Evolutionary conservation across 176 grass and related monocot species (phyloP), one percentile per base, ranked within the genome.

Genomic region (Melocanna baccifera): DNA sequence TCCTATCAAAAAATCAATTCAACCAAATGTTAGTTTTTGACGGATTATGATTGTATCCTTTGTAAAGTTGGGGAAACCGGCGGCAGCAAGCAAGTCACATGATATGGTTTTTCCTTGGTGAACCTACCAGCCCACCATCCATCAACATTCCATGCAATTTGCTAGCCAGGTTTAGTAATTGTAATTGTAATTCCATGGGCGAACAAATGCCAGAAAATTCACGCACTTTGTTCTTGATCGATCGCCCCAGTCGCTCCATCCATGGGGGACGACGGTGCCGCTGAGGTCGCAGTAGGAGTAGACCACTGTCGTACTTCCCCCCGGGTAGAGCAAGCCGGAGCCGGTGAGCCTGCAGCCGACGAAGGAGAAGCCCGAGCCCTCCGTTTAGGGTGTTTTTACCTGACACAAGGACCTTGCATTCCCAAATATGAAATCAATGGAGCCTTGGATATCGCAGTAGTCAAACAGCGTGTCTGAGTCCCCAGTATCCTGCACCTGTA

Each of bases 371-470:
- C 96, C 96, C 0, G 89, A 92, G 40, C 94, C 84, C 42, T 99
- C 93, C 40, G 62, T 28, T 14, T 62, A 12, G 36, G 12, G 19
- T 42, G 23, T 8, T 7, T 15, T 46, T 57, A 94, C 96, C 93
- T 96, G 86, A 86, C 88, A 99, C 58, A 99, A 75, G 37, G 96
- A 96, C 83, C 87, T 91, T 0, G 96, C 96, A 50, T 91, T 94
- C 26, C 93, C 96, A 40, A 99, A 99, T 6, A 99, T 99, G 87
- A 99, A 94, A 71, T 99, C 96, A 3, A 99, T 99, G 83, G 96
- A 99, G n/a, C 96, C 96, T 86, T 99, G 91, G 85, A 99, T 94
- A 59, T 93, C 92, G 77, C 96, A 92, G 53, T 99, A 89, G 87
- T 99, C 96, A 69, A 99, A 99, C 7, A 99, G 88, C 57, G 96